Base-by-base conservation (phyloP, 2,329 filamentous ascomycete genomes). In the Cyclaneusma minus region DNA sequence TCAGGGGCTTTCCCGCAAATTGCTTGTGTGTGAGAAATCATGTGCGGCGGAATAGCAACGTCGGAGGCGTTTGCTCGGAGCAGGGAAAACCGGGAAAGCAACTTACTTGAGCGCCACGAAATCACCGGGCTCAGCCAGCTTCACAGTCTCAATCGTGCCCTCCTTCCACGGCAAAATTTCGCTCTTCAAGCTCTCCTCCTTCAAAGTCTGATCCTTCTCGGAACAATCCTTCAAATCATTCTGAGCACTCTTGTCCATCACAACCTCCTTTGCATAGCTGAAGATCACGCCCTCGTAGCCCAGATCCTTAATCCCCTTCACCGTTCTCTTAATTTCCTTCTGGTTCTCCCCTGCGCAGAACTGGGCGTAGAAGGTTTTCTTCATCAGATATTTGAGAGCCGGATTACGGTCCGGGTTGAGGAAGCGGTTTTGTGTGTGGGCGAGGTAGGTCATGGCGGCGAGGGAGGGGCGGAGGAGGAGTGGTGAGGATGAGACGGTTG, bases 251-350 rank as follows among this genome's bases (percentile, higher is more conserved):
- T 71, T 64, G 10, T 62, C 61, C 17, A 82, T 58, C 8, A 91
- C 75, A 1, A 89, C 77, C 50, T 93, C 85, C 36, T 66, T 68
- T 3, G 82, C 83, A 42, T 91, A 92, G 26, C 80, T 74, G 24
- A 93, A 60, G 29, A 93, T 83, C 5, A 92, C 79, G 8, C 84
- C 85, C 13, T 67, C 68, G 45, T 82, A 92, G 2, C 85, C 85
- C 22, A 87, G 70, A 16, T 58, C 50, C 49, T 82, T 80, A 7
- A 92, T 59, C 2, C 62, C 56, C 2, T 60, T 45, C 16, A 83
- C 67, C 0, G 77, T 84, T 16, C 48, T 52, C 21, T 60, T 56
- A 2, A 91, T 76, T 50, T 93, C 80, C 2, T 48, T 41, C 0
- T 64, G 59, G 25, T 68, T 77, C 51, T 84, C 78, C 15, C 85